These are phyloP conservation scores for Ceratocystis eucalypticola DNA, from an alignment of 2,329 filamentous ascomycete genomes.

Conservation along the genomic window DNA sequence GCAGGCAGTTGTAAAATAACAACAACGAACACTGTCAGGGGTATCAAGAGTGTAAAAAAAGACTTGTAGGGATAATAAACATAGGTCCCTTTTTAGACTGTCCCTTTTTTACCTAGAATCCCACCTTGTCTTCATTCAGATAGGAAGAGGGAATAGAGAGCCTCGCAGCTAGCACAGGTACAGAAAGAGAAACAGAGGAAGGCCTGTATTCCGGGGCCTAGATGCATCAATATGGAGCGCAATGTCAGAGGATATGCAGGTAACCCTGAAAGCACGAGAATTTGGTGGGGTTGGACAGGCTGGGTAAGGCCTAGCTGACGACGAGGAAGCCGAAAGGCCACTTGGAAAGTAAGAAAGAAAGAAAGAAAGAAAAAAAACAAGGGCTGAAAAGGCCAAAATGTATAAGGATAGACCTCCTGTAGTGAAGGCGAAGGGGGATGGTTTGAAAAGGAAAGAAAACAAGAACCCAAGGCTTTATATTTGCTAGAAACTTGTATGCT, in stretches of 20 bases:
- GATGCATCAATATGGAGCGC: neutral
- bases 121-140: neutral
- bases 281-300: neutral
- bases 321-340: neutral
- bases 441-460: neutral
- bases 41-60: too few species aligned
- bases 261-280: neutral
- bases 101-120: neutral
- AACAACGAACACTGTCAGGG: too few species aligned
- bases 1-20: too few species aligned
- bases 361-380: neutral
- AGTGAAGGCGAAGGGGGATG: neutral
- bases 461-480: neutral
- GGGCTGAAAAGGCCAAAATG: neutral
- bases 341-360: neutral
- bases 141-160: neutral
- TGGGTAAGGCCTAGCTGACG: neutral
- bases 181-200: neutral
- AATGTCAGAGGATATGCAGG: conserved; percentile 5
- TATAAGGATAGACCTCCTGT: neutral
- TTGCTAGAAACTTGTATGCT: neutral
- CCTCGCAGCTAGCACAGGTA: conserved; percentile 1
- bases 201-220: neutral
- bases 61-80: too few species aligned
- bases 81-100: neutral